Percentiles rank a stretch among this genome's conserved stretches.
These are phyloP conservation scores for Dorcoceras hygrometricum DNA, from an alignment of 257 asterid genomes.

Conservation along the genomic window DNA sequence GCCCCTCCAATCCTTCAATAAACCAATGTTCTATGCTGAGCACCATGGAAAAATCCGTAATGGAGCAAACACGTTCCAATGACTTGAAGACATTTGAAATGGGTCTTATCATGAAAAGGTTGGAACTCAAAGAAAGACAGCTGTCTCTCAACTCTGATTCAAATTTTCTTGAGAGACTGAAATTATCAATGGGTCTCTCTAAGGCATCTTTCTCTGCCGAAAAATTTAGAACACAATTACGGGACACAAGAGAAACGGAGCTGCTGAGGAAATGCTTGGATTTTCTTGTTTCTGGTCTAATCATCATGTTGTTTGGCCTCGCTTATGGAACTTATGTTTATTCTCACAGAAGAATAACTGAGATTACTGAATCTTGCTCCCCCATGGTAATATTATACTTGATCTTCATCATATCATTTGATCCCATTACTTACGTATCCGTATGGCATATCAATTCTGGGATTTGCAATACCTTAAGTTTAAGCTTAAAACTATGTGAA, in stretches of 20 bases:
- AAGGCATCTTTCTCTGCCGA: slow-evolving; percentile 65
- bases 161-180: slow-evolving; percentile 65
- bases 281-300: slow-evolving; percentile 71
- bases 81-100: slow-evolving; percentile 72
- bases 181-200: slow-evolving; percentile 80
- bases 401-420: background rate
- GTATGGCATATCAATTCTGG: background rate
- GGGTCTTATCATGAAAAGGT: slow-evolving; percentile 53
- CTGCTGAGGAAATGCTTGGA: slow-evolving; percentile 71
- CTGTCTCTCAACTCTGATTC: slow-evolving; percentile 49
- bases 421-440: background rate
- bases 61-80: slow-evolving; percentile 84
- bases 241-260: slow-evolving; percentile 67
- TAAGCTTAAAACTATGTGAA: no score
- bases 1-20: slow-evolving; percentile 24
- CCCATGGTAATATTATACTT: slow-evolving; percentile 39
- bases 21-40: slow-evolving; percentile 35
- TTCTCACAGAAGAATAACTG: slow-evolving; percentile 70
- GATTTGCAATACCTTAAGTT: background rate
- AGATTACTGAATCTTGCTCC: slow-evolving; percentile 75
- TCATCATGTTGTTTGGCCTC: slow-evolving; percentile 62
- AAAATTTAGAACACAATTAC: slow-evolving; percentile 76
- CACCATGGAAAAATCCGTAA: slow-evolving; percentile 60
- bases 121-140: slow-evolving; percentile 71
- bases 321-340: slow-evolving; percentile 68